Conservation (phyloP, 2,329 filamentous ascomycete species). For the Phyllosticta capitalensis region DNA sequence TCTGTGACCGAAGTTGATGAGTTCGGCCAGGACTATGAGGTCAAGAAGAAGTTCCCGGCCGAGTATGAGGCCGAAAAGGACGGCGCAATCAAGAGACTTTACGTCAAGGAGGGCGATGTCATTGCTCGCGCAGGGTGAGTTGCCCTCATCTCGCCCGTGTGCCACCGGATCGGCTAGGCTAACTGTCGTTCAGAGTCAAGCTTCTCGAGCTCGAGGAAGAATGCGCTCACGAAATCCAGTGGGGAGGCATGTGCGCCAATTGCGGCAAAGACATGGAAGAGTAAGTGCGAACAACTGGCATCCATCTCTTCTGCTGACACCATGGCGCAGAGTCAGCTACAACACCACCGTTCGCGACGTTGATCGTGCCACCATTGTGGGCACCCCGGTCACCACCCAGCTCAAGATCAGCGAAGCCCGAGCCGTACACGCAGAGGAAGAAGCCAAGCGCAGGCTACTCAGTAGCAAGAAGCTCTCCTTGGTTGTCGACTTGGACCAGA, state of each 20-base stretch:
- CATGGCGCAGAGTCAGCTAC: slow-evolving; percentile 53
- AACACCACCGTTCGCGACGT: slow-evolving; percentile 70
- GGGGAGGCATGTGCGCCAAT: slow-evolving; percentile 77
- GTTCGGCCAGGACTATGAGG: slow-evolving; percentile 62
- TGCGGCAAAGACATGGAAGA: slow-evolving; percentile 97
- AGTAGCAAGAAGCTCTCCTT: slow-evolving; percentile 76
- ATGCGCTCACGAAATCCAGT: slow-evolving; percentile 86
- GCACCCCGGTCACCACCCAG: slow-evolving; percentile 83
- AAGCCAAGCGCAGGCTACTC: slow-evolving; percentile 74
- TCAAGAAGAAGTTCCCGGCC: slow-evolving; percentile 61
- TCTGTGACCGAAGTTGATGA: slow-evolving; percentile 57
- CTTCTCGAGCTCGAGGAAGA: slow-evolving; percentile 77
- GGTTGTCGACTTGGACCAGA: slow-evolving; percentile 95
- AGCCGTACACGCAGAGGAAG: slow-evolving; percentile 72
- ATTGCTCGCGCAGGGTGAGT: slow-evolving; percentile 22
- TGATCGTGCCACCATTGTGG: slow-evolving; percentile 83
- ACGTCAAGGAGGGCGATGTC: slow-evolving; percentile 54
- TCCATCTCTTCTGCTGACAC: slow-evolving; percentile 6
- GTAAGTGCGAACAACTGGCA: slow-evolving; percentile 30
- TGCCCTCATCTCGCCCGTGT: neutral
- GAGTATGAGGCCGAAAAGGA: slow-evolving; percentile 79
- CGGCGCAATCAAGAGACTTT: slow-evolving; percentile 69
- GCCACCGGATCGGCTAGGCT: neutral
- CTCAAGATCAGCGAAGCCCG: slow-evolving; percentile 77
- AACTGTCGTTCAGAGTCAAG: slow-evolving; percentile 35